A percentile compares a stretch with the other conserved stretches of the same genome.
Conservation (phyloP, 495 filamentous ascomycete species). For the Penicillium desertorum region DNA sequence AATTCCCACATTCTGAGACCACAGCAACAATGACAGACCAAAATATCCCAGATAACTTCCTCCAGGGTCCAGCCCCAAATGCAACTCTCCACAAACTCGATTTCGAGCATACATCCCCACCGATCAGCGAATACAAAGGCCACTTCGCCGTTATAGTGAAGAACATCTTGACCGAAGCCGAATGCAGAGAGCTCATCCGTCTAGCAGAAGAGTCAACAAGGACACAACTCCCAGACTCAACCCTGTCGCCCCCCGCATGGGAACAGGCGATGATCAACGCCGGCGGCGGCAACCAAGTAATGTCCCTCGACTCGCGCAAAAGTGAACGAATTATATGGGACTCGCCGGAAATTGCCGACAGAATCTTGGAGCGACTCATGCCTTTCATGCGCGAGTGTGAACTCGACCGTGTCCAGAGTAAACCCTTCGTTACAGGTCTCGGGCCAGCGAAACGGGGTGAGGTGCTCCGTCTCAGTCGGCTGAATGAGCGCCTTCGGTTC, state of each 20-base stretch:
- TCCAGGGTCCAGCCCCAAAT: slow-evolving; percentile 21
- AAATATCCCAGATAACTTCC: slow-evolving; percentile 21
- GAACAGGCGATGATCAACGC: slow-evolving; percentile 58
- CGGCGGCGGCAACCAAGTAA: slow-evolving; percentile 58
- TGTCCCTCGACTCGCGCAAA: slow-evolving; percentile 59
- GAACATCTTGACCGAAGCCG: slow-evolving; percentile 57
- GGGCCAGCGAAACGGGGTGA: slow-evolving; percentile 46
- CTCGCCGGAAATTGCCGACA: slow-evolving; percentile 55
- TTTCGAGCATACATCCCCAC: slow-evolving; percentile 45
- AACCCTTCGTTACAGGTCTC: slow-evolving; percentile 46
- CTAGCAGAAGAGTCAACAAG: slow-evolving; percentile 52
- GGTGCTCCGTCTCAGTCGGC: slow-evolving; percentile 54
- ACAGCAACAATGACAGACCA: slow-evolving; percentile 10
- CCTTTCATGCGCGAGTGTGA: slow-evolving; percentile 46
- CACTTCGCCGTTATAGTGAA: slow-evolving; percentile 63
- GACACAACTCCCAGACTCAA: slow-evolving; percentile 6
- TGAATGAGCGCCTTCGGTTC: slow-evolving; percentile 81
- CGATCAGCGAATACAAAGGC: slow-evolving; percentile 54
- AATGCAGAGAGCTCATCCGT: slow-evolving; percentile 57
- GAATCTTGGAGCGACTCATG: slow-evolving; percentile 59
- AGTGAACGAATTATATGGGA: slow-evolving; percentile 78
- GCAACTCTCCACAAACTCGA: slow-evolving; percentile 44
- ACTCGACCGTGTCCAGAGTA: slow-evolving; percentile 38
- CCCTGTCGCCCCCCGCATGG: slow-evolving; percentile 27
- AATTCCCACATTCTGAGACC: neutral